Percentiles rank a stretch among this genome's conserved stretches.
Conservation (phyloP, 306 rosid species). For the Pyrus bretschneideri region DNA sequence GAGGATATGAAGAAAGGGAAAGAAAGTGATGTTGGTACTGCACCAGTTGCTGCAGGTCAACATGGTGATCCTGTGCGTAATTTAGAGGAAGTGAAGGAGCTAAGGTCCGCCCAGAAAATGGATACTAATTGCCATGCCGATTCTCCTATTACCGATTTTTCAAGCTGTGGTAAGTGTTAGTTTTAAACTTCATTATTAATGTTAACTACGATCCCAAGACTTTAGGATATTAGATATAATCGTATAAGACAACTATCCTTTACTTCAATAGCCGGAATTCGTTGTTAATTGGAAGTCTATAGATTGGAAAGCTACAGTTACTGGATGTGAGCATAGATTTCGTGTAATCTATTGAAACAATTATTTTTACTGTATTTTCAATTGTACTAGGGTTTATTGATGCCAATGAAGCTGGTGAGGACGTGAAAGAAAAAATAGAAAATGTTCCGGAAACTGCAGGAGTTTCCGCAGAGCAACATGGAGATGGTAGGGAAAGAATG, state of each 20-base stretch:
- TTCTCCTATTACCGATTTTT: neutral
- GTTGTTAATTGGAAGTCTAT: neutral
- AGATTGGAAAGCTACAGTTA: neutral
- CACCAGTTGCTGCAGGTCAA: neutral
- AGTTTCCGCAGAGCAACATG: neutral
- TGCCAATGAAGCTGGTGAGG: neutral
- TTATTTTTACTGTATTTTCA: neutral
- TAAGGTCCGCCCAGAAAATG: neutral
- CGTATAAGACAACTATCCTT: too few species aligned
- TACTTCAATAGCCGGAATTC: neutral
- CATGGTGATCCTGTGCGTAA: neutral
- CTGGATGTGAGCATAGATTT: neutral
- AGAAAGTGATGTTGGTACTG: neutral
- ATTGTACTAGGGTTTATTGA: too few species aligned
- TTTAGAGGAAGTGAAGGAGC: neutral
- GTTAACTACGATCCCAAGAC: neutral
- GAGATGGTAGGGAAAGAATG: neutral
- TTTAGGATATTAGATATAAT: neutral
- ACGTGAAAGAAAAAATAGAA: neutral
- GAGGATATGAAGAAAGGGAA: neutral
- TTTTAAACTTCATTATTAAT: neutral
- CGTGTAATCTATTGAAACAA: neutral
- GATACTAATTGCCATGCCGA: neutral
- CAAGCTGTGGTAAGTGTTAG: neutral
- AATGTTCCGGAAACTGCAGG: neutral